phyloP scores from a whole-genome alignment of 139 green algal genomes.

The Helicosporidium sp. region DNA sequence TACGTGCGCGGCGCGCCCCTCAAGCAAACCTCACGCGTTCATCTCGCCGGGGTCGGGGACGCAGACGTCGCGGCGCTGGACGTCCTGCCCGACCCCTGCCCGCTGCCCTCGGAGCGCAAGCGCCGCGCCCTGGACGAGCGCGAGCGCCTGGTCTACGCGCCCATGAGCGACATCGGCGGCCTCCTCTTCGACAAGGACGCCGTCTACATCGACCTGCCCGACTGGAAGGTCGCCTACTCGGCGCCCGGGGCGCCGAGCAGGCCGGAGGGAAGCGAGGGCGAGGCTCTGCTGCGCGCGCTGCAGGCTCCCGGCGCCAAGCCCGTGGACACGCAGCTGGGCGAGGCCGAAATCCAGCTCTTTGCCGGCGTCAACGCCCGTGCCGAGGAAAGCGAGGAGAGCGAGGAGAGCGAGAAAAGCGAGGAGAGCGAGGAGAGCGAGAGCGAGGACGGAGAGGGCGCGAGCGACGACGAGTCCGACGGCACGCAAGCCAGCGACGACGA shows the following conservation, averaged over 20 bases:
- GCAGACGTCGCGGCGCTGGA: constrained; percentile 38
- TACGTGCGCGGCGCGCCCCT: constrained; percentile 76
- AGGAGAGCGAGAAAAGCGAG: not conserved
- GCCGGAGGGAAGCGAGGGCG: not conserved
- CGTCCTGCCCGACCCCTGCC: constrained; percentile 82
- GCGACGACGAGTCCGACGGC: constrained; percentile 3
- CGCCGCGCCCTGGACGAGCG: constrained; percentile 60
- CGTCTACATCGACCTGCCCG: constrained; percentile 90
- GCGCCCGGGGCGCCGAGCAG: not conserved
- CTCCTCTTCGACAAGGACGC: constrained; percentile 93
- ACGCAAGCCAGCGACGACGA: constrained; percentile 2
- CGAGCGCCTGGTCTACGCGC: constrained; percentile 81
- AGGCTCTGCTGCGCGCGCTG: too few relatives aligned
- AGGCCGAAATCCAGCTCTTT: constrained; percentile 35
- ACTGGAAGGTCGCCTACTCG: constrained; percentile 63
- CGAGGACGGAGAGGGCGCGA: constrained; percentile 5
- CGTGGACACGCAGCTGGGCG: constrained; percentile 28
- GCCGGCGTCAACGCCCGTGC: constrained; percentile 1
- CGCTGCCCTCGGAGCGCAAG: constrained; percentile 58
- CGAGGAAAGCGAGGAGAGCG: not conserved
- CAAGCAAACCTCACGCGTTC: constrained; percentile 37
- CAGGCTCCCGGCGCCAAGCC: not conserved
- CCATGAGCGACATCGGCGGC: constrained; percentile 85
- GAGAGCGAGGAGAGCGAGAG: not conserved
- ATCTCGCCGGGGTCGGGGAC: constrained; percentile 83